phyloP scores from a whole-genome alignment of 2,329 filamentous ascomycete genomes.

The Blumeriella jaapii region DNA sequence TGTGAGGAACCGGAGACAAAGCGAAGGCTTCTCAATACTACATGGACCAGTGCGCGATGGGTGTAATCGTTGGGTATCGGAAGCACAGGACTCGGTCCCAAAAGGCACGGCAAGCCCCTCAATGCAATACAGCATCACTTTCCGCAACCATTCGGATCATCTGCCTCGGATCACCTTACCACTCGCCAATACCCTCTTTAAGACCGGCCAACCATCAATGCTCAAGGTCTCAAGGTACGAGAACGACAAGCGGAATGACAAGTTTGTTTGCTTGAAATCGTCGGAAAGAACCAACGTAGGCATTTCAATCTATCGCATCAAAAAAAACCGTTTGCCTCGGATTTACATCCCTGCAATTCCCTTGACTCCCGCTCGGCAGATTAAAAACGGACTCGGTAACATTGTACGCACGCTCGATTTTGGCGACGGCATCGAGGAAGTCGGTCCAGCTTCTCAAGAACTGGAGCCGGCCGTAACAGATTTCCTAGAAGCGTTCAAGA shows the following conservation, averaged over 20 bases:
- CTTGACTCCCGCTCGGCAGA: slow-evolving; percentile 48
- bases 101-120: slow-evolving; percentile 3
- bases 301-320: slow-evolving; percentile 8
- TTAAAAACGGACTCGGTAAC: slow-evolving; percentile 62
- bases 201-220: slow-evolving; percentile 52
- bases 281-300: slow-evolving; percentile 13
- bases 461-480: slow-evolving; percentile 53
- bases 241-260: background rate
- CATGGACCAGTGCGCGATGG: slow-evolving; percentile 31
- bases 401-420: slow-evolving; percentile 56
- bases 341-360: slow-evolving; percentile 41
- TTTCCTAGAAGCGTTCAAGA: slow-evolving; percentile 34
- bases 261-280: slow-evolving; percentile 8
- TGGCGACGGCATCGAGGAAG: slow-evolving; percentile 26
- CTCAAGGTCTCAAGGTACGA: slow-evolving; percentile 37
- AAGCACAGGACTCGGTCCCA: slow-evolving; percentile 6
- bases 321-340: background rate
- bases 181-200: slow-evolving; percentile 68
- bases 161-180: slow-evolving; percentile 37
- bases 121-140: slow-evolving; percentile 16
- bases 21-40: slow-evolving; percentile 42
- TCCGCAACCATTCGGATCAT: slow-evolving; percentile 4
- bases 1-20: no score
- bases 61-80: slow-evolving; percentile 38
- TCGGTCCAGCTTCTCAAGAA: slow-evolving; percentile 56